Evolutionary conservation across 495 filamentous ascomycete genomes (phyloP), one percentile per base, ranked within the genome.

Genomic region (Opeltia flavorubescens): DNA sequence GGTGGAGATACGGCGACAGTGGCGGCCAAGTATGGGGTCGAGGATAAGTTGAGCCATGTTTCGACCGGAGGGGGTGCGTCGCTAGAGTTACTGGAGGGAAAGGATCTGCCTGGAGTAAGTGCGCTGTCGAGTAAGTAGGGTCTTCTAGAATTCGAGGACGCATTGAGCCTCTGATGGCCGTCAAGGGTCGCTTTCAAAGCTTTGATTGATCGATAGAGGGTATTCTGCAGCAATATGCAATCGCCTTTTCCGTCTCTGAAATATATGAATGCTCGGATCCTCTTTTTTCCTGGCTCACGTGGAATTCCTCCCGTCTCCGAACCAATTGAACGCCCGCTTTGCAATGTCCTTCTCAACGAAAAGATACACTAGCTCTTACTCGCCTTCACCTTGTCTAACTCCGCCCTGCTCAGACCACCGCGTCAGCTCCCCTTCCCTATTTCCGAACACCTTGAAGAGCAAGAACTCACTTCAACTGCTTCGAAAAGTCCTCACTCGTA

Each of bases 1-100:
- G 91, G 91, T 59, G 91, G 91, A 63, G 91, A 99, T 66, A 99
- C 91, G 36, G 91, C 91, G 34, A 99, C 91, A 30, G 93, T 95
- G 24, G 91, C 93, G 43, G 89, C 89, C 61, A 95, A 99, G 74
- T 96, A 94, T 60, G 81, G 82, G 27, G 87, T 80, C 33, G 91
- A 99, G 76, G 79, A 84, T 65, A 94, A 95, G 76, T 74, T 96
- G 62, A 94, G 86, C 68, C 91, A 99, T 69, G 93, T 99, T 47
- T 94, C 86, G 30, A 99, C 91, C 26, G 91, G 91, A 53, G 91
- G 91, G 58, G 91, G 91, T 64, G 91, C 91, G 51, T 91, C 84
- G 49, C 74, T 99, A 48, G 93, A 96, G 72, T 71, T 99, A 51
- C 73, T 99, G 47, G 91, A 99, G 74, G 91, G 93, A 63, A 96